Percentiles rank a stretch among this genome's conserved stretches.
phyloP scores from a whole-genome alignment of 192 early-diverging fungal genomes.

The Mycoemilia scoparia region DNA sequence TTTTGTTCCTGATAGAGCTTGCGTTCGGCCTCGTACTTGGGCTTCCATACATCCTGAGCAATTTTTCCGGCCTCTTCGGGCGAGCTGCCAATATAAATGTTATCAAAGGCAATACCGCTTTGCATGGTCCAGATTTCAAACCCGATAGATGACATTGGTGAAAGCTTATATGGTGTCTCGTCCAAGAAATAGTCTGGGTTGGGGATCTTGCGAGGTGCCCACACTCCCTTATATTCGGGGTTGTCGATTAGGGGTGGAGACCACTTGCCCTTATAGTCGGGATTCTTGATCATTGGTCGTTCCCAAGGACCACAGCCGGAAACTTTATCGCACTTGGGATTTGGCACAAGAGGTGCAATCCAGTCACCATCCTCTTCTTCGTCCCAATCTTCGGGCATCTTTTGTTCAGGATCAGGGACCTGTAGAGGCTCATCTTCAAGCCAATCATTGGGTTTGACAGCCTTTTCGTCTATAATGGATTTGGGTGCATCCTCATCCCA shows the following conservation, averaged over 20 bases:
- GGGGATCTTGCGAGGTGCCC: slow-evolving; percentile 66
- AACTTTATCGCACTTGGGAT: slow-evolving; percentile 59
- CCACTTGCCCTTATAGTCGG: slow-evolving; percentile 84
- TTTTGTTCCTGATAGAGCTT: slow-evolving; percentile 28
- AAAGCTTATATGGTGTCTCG: slow-evolving; percentile 51
- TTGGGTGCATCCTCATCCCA: slow-evolving; percentile 81
- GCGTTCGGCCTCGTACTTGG: slow-evolving; percentile 55
- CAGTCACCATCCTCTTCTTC: slow-evolving; percentile 90
- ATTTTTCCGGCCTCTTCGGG: slow-evolving; percentile 46
- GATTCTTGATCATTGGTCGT: slow-evolving; percentile 64
- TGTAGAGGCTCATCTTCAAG: slow-evolving; percentile 55
- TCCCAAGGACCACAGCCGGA: slow-evolving; percentile 67
- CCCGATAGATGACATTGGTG: slow-evolving; percentile 61
- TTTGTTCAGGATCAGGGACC: slow-evolving; percentile 58
- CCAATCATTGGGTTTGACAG: slow-evolving; percentile 73
- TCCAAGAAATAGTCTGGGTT: slow-evolving; percentile 82
- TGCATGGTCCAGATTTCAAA: slow-evolving; percentile 94
- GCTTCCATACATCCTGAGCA: slow-evolving; percentile 56
- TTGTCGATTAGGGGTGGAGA: slow-evolving; percentile 67
- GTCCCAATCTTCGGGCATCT: slow-evolving; percentile 82
- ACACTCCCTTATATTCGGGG: slow-evolving; percentile 81
- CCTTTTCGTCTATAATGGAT: slow-evolving; percentile 57
- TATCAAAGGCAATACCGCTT: slow-evolving; percentile 71
- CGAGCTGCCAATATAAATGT: slow-evolving; percentile 72
- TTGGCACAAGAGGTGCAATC: slow-evolving; percentile 52